phyloP scores from a whole-genome alignment of 1,284 basidiomycete species.

The Takashimella koratensis region DNA sequence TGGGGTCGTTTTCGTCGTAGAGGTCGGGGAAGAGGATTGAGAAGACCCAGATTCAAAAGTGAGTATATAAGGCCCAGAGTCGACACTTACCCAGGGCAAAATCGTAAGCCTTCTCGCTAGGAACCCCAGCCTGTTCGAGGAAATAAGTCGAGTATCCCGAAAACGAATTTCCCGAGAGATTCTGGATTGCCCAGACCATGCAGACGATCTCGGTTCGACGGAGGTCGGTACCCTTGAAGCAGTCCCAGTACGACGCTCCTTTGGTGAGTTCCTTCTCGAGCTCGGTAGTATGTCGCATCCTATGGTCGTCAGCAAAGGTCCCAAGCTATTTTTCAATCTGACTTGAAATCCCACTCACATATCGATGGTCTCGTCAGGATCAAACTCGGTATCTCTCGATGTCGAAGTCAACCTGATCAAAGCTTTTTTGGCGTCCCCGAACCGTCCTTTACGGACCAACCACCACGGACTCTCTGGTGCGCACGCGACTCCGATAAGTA shows the following conservation, averaged over 20 bases:
- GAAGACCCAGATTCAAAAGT: too few relatives aligned
- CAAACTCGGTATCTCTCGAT: constrained; percentile 40
- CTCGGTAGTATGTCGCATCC: constrained; percentile 11
- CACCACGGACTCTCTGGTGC: constrained; percentile 26
- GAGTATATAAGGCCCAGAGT: too few relatives aligned
- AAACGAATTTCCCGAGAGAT: constrained; percentile 42
- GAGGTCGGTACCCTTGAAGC: constrained; percentile 48
- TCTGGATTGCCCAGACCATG: constrained; percentile 42
- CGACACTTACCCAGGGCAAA: constrained; percentile 38
- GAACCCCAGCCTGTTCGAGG: constrained; percentile 50
- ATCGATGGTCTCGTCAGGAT: constrained; percentile 49
- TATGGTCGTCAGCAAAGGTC: constrained; percentile 26
- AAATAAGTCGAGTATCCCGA: constrained; percentile 15
- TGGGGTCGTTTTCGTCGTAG: too few relatives aligned
- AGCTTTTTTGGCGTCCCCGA: constrained; percentile 24
- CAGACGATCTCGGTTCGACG: constrained; percentile 48
- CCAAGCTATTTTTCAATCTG: too few relatives aligned
- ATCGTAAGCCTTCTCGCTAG: constrained; percentile 43
- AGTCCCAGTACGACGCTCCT: constrained; percentile 44
- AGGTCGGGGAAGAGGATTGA: too few relatives aligned
- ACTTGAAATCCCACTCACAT: too few relatives aligned
- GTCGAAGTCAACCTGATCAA: constrained; percentile 45
- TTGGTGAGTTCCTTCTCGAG: constrained; percentile 13
- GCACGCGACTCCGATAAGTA: constrained; percentile 34
- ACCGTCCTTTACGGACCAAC: constrained; percentile 17